Evolutionary conservation across 345 rosid genomes (phyloP).

Genomic region (Hirschfeldia incana): DNA sequence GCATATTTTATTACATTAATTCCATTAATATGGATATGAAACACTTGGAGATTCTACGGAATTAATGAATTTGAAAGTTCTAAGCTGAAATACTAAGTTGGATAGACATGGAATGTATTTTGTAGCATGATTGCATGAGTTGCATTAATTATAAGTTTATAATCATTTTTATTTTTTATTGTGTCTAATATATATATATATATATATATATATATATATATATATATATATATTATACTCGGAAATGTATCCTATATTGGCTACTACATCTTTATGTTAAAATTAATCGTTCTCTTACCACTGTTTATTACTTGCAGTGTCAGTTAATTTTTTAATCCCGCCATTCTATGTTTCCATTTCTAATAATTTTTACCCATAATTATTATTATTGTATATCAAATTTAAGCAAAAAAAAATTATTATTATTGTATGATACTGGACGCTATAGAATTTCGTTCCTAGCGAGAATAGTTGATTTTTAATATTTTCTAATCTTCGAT

Average conservation of each 20-base stretch:
- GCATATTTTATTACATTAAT: neutral
- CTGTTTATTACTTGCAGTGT: neutral
- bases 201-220: neutral
- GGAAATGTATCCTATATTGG: neutral
- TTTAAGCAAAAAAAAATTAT: neutral
- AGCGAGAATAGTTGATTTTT: neutral
- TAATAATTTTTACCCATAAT: slow-evolving; percentile 27
- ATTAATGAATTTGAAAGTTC: neutral
- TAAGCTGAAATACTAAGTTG: neutral
- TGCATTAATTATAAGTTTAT: neutral
- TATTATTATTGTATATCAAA: neutral
- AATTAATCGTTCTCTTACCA: slow-evolving; percentile 4
- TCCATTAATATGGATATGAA: neutral
- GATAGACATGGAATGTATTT: neutral
- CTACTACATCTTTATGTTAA: neutral
- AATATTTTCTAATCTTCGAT: slow-evolving; percentile 9
- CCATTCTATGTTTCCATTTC: slow-evolving; percentile 3
- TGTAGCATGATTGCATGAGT: slow-evolving; percentile 4
- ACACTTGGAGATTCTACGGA: no score
- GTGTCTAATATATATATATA: no score
- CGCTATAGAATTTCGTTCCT: slow-evolving; percentile 28
- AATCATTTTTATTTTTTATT: neutral
- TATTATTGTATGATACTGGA: slow-evolving; percentile 27
- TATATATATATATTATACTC: neutral
- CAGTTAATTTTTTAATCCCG: neutral